phyloP scores from a whole-genome alignment of 306 rosid species.

The Acacia crassicarpa region DNA sequence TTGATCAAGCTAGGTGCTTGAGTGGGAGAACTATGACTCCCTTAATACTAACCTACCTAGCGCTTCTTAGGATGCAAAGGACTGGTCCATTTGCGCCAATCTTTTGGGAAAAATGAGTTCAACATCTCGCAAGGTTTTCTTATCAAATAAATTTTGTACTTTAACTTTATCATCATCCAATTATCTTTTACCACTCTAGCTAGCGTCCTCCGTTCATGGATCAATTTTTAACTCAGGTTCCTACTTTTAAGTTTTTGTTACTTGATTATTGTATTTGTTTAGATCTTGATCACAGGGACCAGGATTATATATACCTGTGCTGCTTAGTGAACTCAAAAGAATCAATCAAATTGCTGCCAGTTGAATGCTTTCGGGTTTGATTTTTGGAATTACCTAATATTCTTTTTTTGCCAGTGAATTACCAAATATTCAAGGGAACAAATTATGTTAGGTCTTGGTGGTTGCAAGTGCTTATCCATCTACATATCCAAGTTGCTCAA shows the following conservation, averaged over 20 bases:
- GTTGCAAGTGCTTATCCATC: constrained; percentile 29
- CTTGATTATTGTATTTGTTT: too few relatives aligned
- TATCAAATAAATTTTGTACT: too few relatives aligned
- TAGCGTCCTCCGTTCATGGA: too few relatives aligned
- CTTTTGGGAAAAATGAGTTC: neutral
- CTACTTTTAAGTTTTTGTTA: too few relatives aligned
- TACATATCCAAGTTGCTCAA: constrained; percentile 3
- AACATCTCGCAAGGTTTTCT: too few relatives aligned
- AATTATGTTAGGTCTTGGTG: constrained; percentile 22
- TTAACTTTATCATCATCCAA: too few relatives aligned
- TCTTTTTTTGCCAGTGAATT: neutral
- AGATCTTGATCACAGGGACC: too few relatives aligned
- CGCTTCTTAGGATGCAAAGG: neutral
- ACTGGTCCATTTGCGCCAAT: neutral
- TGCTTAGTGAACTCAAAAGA: too few relatives aligned
- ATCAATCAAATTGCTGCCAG: too few relatives aligned
- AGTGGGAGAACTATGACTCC: neutral
- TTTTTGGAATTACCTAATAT: constrained; percentile 6
- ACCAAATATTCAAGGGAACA: constrained; percentile 1
- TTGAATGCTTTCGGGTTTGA: neutral
- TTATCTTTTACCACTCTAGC: too few relatives aligned
- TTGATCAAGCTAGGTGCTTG: neutral
- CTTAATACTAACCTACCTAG: neutral
- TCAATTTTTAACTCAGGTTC: too few relatives aligned
- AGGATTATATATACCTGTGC: too few relatives aligned